Evolutionary conservation across 768 basidiomycete genomes (phyloP).

Genomic region (Xerocomellus amylosporus): DNA sequence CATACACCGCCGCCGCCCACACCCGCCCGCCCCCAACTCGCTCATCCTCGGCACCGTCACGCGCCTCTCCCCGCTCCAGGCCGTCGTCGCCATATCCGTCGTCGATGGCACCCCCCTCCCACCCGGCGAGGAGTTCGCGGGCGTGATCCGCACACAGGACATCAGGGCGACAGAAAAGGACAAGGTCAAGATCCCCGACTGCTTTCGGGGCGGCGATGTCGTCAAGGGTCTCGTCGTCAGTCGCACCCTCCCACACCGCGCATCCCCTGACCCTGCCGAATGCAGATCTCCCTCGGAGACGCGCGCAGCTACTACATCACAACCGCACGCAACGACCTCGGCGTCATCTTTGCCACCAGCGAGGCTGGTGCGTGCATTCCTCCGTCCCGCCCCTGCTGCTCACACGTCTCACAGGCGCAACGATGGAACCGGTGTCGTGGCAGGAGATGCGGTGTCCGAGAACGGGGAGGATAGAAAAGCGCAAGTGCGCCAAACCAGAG

Average conservation of each 20-base stretch:
- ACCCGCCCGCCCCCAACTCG: constrained; percentile 72
- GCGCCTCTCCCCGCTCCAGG: constrained; percentile 80
- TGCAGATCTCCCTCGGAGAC: constrained; percentile 87
- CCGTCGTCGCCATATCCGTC: constrained; percentile 76
- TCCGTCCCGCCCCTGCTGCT: background rate
- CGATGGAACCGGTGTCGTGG: constrained; percentile 86
- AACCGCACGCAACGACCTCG: constrained; percentile 85
- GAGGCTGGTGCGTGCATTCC: constrained; percentile 62
- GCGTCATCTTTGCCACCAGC: constrained; percentile 87
- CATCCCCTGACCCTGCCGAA: constrained; percentile 3
- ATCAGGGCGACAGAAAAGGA: constrained; percentile 89
- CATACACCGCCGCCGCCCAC: constrained; percentile 65
- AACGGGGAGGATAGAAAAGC: constrained; percentile 74
- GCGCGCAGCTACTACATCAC: constrained; percentile 90
- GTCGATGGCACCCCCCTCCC: constrained; percentile 85
- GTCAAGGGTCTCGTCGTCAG: constrained; percentile 82
- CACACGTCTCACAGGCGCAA: constrained; percentile 50
- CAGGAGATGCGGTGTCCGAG: constrained; percentile 87
- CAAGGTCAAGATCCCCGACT: constrained; percentile 84
- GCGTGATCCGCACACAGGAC: constrained; percentile 86
- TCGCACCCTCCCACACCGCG: constrained; percentile 5
- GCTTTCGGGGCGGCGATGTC: constrained; percentile 90
- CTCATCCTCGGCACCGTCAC: constrained; percentile 79
- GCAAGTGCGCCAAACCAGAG: constrained; percentile 87
- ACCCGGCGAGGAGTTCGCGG: constrained; percentile 82